A percentile compares a stretch with the other conserved stretches of the same genome.
Evolutionary conservation across 1,284 basidiomycete species (phyloP).

Genomic region (Ceratorhiza oryzae-sativae): DNA sequence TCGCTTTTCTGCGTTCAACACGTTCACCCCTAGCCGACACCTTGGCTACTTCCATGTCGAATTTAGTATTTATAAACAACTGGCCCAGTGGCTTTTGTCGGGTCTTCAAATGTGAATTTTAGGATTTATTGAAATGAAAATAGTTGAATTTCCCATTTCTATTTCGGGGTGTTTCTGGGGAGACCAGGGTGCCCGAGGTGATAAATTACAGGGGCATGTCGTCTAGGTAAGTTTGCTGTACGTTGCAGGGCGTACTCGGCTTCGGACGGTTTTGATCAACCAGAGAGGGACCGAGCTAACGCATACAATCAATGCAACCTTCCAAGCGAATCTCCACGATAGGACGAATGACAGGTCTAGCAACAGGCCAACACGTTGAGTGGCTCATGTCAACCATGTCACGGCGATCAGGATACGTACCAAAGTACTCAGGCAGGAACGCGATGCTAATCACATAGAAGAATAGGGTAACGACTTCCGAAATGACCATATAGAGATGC

Average conservation of each 20-base stretch:
- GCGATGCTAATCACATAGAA: slow-evolving; percentile 93
- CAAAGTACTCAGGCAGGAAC: slow-evolving; percentile 96
- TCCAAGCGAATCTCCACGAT: slow-evolving; percentile 90
- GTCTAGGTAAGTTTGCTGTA: slow-evolving; percentile 79
- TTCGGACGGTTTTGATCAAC: slow-evolving; percentile 86
- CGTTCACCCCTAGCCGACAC: slow-evolving; percentile 14
- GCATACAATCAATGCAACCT: slow-evolving; percentile 93
- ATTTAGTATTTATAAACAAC: slow-evolving; percentile 31
- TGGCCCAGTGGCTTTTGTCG: slow-evolving; percentile 5
- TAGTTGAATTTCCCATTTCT: slow-evolving; percentile 36
- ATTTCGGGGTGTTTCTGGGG: neutral
- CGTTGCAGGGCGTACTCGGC: slow-evolving; percentile 88
- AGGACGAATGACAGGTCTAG: slow-evolving; percentile 92
- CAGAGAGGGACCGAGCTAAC: slow-evolving; percentile 92
- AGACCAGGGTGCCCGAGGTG: neutral
- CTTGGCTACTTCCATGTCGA: neutral
- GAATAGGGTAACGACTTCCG: slow-evolving; percentile 86
- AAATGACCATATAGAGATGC: slow-evolving; percentile 96
- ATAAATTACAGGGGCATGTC: slow-evolving; percentile 5
- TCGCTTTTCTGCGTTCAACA: slow-evolving; percentile 38
- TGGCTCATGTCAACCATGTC: slow-evolving; percentile 4
- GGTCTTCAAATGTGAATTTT: slow-evolving; percentile 38
- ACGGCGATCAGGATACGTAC: slow-evolving; percentile 58
- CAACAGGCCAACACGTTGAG: neutral
- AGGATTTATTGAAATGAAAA: slow-evolving; percentile 40